phyloP scores from a whole-genome alignment of 352 stramenopile species.

The Globisporangium perplexum region DNA sequence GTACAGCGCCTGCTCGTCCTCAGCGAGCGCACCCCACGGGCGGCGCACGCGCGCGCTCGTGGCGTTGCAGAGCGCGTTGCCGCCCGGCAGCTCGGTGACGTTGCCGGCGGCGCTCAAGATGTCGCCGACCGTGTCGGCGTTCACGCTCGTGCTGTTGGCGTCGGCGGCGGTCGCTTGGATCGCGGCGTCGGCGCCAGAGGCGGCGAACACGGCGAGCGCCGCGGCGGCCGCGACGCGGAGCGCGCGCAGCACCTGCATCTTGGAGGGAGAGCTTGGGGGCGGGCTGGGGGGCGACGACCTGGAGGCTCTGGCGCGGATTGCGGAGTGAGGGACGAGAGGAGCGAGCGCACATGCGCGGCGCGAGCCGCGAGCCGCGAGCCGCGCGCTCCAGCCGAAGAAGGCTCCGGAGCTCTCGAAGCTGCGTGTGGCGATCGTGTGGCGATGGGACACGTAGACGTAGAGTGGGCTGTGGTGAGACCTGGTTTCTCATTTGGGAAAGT shows the following conservation, averaged over 20 bases:
- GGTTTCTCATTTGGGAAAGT: neutral
- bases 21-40: slow-evolving; percentile 34
- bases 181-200: slow-evolving; percentile 1
- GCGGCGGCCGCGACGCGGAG: slow-evolving; percentile 9
- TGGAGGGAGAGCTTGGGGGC: neutral
- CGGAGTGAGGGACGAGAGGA: neutral
- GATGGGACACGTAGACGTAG: neutral
- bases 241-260: slow-evolving; percentile 13
- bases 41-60: slow-evolving; percentile 37
- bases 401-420: neutral
- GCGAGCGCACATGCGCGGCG: too few relatives aligned
- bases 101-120: slow-evolving; percentile 34
- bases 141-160: slow-evolving; percentile 9
- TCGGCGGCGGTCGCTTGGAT: neutral
- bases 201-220: slow-evolving; percentile 6
- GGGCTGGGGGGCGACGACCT: neutral
- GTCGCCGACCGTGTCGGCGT: slow-evolving; percentile 17
- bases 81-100: slow-evolving; percentile 39
- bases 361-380: too few relatives aligned
- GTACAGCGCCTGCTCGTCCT: slow-evolving; percentile 48
- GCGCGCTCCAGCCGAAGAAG: too few relatives aligned
- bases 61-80: slow-evolving; percentile 35
- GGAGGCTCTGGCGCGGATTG: neutral
- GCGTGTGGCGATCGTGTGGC: neutral
- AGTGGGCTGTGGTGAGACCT: neutral